A percentile compares a stretch with the other conserved stretches of the same genome.
phyloP scores from a whole-genome alignment of 2,329 filamentous ascomycete species.

The Calycina herbarum region DNA sequence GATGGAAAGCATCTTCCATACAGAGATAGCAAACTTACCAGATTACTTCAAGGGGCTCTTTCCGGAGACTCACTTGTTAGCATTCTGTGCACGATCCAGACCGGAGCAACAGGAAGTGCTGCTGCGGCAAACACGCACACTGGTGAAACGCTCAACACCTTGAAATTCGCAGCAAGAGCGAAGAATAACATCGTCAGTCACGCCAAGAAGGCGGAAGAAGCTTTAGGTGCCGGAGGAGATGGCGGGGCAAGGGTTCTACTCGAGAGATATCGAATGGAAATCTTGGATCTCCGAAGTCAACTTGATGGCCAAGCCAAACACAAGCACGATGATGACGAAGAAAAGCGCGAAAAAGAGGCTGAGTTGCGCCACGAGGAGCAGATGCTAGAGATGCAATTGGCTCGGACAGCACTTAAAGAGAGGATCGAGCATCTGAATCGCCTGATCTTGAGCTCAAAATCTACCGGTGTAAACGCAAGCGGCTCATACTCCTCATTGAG shows the following conservation, averaged over 20 bases:
- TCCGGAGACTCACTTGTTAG: constrained; percentile 94
- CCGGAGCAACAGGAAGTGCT: constrained; percentile 72
- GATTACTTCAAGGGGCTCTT: constrained; percentile 85
- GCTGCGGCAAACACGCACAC: constrained; percentile 74
- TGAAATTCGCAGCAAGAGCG: constrained; percentile 94
- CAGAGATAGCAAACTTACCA: constrained; percentile 94
- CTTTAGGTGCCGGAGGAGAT: constrained; percentile 76
- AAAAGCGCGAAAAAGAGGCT: constrained; percentile 73
- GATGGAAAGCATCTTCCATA: constrained; percentile 93
- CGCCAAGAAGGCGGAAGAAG: constrained; percentile 92
- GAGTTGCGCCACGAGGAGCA: constrained; percentile 91
- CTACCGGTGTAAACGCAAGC: constrained; percentile 83
- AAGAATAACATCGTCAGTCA: constrained; percentile 99
- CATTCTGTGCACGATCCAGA: constrained; percentile 94
- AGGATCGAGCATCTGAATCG: constrained; percentile 96
- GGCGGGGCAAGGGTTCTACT: constrained; percentile 83
- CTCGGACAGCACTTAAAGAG: constrained; percentile 92
- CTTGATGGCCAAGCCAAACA: constrained; percentile 78
- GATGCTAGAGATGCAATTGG: constrained; percentile 97
- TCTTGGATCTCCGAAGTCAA: constrained; percentile 75
- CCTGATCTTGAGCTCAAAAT: constrained; percentile 93
- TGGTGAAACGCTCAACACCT: constrained; percentile 86
- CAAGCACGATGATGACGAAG: constrained; percentile 68
- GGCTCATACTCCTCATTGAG: constrained; percentile 70
- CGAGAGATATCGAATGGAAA: constrained; percentile 93